These are phyloP conservation scores for Canavalia ensiformis DNA, from an alignment of 306 rosid species.

Conservation along the genomic window DNA sequence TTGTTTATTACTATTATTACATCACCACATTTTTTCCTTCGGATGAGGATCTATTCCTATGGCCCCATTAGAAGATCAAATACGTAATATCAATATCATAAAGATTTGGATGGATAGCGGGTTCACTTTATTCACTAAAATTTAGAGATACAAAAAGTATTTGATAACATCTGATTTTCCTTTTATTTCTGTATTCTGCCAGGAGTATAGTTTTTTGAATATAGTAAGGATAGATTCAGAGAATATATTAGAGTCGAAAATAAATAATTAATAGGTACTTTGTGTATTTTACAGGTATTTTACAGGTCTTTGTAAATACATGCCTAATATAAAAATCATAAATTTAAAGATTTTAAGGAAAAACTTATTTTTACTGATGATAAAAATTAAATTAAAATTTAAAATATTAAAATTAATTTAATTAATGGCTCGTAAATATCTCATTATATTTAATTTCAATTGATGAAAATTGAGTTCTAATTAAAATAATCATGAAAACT, in stretches of 20 bases:
- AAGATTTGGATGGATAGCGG: background rate
- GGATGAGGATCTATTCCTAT: background rate
- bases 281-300: too few species aligned
- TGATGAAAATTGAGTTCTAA: too few species aligned
- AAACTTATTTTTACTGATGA: background rate
- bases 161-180: background rate
- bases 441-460: too few species aligned
- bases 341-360: background rate
- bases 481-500: too few species aligned
- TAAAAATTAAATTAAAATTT: background rate
- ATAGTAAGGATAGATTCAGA: background rate
- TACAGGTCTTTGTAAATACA: too few species aligned
- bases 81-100: background rate
- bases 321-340: background rate
- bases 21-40: background rate
- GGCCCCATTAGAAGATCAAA: constrained; percentile 22
- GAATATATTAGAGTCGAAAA: background rate
- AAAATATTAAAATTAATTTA: background rate
- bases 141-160: background rate
- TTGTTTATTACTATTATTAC: background rate
- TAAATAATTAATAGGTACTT: background rate
- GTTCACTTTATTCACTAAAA: constrained; percentile 9
- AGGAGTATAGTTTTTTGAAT: background rate
- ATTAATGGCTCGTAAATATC: too few species aligned
- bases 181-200: background rate